Evolutionary conservation across 305 asterid genomes (phyloP).

Genomic region (Petunia hybrid): DNA sequence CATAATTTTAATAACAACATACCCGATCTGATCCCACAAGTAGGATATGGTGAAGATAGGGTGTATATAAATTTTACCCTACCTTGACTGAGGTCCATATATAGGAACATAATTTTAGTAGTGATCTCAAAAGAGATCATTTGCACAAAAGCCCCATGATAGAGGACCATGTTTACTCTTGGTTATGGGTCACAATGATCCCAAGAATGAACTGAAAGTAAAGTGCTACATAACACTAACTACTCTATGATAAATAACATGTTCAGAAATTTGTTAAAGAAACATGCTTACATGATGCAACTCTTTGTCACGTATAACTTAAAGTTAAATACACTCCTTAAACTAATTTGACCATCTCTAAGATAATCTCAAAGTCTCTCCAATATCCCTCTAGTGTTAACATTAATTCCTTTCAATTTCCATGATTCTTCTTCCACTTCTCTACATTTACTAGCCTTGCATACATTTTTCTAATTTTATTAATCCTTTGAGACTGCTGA

Average conservation of each 20-base stretch:
- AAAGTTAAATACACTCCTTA: not conserved
- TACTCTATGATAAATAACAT: not conserved
- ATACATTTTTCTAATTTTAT: slow-evolving; percentile 32
- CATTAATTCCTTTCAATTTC: not conserved
- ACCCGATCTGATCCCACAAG: no score
- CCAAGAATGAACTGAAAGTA: no score
- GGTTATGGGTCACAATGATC: no score
- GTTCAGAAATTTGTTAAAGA: not conserved
- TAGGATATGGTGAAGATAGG: no score
- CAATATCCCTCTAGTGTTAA: not conserved
- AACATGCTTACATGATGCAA: not conserved
- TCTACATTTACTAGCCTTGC: slow-evolving; percentile 29
- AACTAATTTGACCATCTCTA: not conserved
- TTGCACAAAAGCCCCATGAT: no score
- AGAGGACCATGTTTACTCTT: no score
- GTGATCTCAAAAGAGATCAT: no score
- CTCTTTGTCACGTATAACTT: not conserved
- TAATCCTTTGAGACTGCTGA: slow-evolving; percentile 17
- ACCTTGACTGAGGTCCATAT: no score
- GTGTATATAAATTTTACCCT: no score
- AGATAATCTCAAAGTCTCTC: not conserved
- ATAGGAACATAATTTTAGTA: no score
- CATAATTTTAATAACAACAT: no score
- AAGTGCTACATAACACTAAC: no score
- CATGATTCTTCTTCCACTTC: slow-evolving; percentile 19